Base-by-base conservation (phyloP, 306 rosid genomes). In the Vigna reflexopilosa region DNA sequence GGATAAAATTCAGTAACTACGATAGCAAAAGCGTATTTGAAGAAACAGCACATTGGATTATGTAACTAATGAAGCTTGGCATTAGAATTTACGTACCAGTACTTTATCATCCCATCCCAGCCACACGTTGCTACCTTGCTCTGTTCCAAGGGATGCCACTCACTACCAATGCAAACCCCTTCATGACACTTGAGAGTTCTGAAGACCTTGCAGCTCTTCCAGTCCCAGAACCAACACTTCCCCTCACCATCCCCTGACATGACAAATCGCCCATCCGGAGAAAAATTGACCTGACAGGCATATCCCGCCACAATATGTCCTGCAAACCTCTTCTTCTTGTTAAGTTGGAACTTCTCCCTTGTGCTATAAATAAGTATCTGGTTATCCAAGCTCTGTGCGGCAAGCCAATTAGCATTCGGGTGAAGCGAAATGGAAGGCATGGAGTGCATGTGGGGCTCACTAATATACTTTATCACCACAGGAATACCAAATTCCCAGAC, bases 361-460 rank as follows among this genome's bases (percentile, higher is more conserved):
- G 99, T 91, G 81, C 98, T 86, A 75, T 93, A 96, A 13, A 96
- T 96, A 73, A 96, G 99, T 77, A 96, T 96, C 81, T 96, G 98
- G 82, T 96, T 96, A 85, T 96, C 98, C 91, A 93, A 91, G 84
- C 99, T 96, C 87, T 96, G 99, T 0, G 98, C 96, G 0, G 98
- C 99, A 10, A 96, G 96, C 96, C 98, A 96, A 84, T 96, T 96
- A 0, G 93, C 76, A 20, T 90, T 96, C 50, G 99, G 99, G 70
- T 96, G 98, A 64, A 91, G 92, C 0, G 99, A 83, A 77, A 96
- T 96, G 22, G 99, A 88, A 11, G 98, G 98, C 99, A 96, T 96
- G 4, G 99, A 96, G 67, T 96, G 99, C 99, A 96, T 96, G 67
- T 96, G 99, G 12, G 99, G 99, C 86, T 93, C 98, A 13, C 99